Conservation (phyloP, 140 eudicot genomes). For the Bidens hawaiensis region DNA sequence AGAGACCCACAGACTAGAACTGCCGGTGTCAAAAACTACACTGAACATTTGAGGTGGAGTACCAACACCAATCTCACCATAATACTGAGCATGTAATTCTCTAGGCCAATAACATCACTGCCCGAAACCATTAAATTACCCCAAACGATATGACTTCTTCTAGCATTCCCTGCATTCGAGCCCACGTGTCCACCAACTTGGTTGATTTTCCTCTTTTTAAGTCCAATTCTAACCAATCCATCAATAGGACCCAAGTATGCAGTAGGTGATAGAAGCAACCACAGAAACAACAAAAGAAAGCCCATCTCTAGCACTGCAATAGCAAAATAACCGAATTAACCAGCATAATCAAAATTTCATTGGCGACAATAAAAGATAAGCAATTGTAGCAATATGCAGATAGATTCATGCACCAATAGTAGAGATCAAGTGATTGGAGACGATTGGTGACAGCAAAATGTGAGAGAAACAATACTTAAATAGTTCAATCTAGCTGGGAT, state of each 20-base stretch:
- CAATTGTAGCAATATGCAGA: not conserved
- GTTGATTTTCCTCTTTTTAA: constrained; percentile 52
- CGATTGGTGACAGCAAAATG: constrained; percentile 4
- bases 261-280: constrained; percentile 32
- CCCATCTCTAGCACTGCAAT: constrained; percentile 48
- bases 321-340: not conserved
- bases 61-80: constrained; percentile 91
- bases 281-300: constrained; percentile 27
- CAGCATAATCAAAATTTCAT: not conserved
- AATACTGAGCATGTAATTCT: constrained; percentile 90
- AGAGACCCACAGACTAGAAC: constrained; percentile 92
- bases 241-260: constrained; percentile 30
- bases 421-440: constrained; percentile 22
- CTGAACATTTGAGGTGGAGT: constrained; percentile 92
- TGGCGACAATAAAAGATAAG: constrained; percentile 1
- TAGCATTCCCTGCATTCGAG: constrained; percentile 19
- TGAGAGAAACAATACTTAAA: constrained; percentile 17
- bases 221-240: constrained; percentile 44
- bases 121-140: constrained; percentile 39
- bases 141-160: constrained; percentile 23
- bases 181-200: constrained; percentile 32
- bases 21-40: constrained; percentile 86
- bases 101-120: no score
- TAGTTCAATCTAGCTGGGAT: no score
- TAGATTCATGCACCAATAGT: not conserved